These are phyloP conservation scores for Metschnikowia lochheadii DNA, from an alignment of 805 yeast species.

Conservation along the genomic window DNA sequence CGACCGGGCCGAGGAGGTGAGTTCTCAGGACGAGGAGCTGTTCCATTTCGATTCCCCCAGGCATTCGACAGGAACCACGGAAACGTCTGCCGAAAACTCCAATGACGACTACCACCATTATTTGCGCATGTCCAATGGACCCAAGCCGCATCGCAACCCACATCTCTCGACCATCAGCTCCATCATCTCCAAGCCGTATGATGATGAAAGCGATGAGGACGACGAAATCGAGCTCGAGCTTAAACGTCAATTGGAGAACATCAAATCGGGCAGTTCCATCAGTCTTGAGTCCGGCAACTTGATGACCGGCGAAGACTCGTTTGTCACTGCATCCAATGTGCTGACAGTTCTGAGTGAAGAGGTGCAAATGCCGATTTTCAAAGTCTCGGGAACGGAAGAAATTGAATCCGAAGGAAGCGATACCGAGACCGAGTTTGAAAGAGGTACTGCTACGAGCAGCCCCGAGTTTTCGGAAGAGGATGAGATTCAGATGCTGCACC, in stretches of 20 bases:
- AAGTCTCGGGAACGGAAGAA: neutral
- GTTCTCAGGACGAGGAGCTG: constrained; percentile 9
- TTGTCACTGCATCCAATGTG: constrained; percentile 6
- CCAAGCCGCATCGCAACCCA: constrained; percentile 21
- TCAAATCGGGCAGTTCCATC: constrained; percentile 24
- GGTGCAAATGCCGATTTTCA: constrained; percentile 7
- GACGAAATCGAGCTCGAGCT: constrained; percentile 35
- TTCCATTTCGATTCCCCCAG: constrained; percentile 4
- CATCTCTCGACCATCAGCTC: constrained; percentile 42
- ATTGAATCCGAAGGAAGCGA: constrained; percentile 4
- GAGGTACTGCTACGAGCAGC: neutral
- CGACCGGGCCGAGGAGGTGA: constrained; percentile 1
- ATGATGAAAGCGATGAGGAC: constrained; percentile 23
- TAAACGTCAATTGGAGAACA: constrained; percentile 33
- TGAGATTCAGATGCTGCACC: too few species aligned
- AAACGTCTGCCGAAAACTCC: constrained; percentile 9
- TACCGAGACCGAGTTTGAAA: constrained; percentile 7
- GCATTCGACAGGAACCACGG: constrained; percentile 8
- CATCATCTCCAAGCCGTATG: constrained; percentile 35
- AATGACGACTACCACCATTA: constrained; percentile 24
- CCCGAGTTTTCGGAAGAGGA: neutral
- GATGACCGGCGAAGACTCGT: constrained; percentile 11
- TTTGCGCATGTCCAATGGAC: constrained; percentile 14
- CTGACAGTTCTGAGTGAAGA: neutral
- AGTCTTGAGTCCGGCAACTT: constrained; percentile 5